Evolutionary conservation across 192 early-diverging fungal genomes (phyloP).

Genomic region (Umbelopsis sp.): DNA sequence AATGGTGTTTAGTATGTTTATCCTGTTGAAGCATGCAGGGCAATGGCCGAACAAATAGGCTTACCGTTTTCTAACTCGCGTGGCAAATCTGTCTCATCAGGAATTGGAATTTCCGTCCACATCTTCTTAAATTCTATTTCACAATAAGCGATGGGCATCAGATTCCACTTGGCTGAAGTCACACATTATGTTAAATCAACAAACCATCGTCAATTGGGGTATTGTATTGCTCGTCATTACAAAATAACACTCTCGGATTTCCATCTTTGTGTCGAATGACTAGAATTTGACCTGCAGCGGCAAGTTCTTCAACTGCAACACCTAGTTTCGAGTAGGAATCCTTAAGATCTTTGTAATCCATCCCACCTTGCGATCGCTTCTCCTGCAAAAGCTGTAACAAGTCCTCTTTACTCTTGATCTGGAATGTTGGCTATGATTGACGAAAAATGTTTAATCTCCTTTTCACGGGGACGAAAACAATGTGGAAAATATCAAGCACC

Average conservation of each 20-base stretch:
- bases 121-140: constrained; percentile 70
- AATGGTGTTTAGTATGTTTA: background rate
- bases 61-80: constrained; percentile 65
- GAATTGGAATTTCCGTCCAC: constrained; percentile 68
- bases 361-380: constrained; percentile 59
- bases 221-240: constrained; percentile 59
- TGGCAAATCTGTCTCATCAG: constrained; percentile 73
- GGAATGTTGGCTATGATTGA: constrained; percentile 59
- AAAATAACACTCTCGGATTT: constrained; percentile 64
- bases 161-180: background rate
- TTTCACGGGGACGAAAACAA: background rate
- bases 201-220: constrained; percentile 58
- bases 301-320: constrained; percentile 58
- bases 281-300: constrained; percentile 55
- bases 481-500: constrained; percentile 22
- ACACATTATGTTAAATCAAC: background rate
- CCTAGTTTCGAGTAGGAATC: constrained; percentile 72
- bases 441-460: background rate
- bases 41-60: background rate
- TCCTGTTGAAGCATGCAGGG: background rate
- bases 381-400: constrained; percentile 60
- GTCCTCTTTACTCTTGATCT: constrained; percentile 72
- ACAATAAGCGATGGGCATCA: constrained; percentile 11
- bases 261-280: constrained; percentile 68
- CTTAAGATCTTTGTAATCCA: constrained; percentile 74